Evolutionary conservation across 2,329 filamentous ascomycete genomes (phyloP).

Genomic region (Elsinoe arachidis): DNA sequence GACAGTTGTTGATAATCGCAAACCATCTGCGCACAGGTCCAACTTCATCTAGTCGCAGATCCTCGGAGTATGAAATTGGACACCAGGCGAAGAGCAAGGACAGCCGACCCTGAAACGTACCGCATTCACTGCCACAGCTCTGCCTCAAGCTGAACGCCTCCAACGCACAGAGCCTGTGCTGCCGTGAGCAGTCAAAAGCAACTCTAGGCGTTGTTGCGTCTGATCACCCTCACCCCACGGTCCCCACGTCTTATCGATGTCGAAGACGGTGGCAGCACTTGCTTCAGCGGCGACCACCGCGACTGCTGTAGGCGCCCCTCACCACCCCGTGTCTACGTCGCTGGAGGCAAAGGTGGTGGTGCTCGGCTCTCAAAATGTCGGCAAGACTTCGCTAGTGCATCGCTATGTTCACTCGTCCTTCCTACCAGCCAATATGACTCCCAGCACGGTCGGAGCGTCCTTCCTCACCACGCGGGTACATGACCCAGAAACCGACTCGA

Average conservation of each 20-base stretch:
- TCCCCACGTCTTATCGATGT: neutral
- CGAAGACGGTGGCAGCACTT: slow-evolving; percentile 3
- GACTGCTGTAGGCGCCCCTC: slow-evolving; percentile 1
- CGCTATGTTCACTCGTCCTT: slow-evolving; percentile 67
- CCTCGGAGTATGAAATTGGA: neutral
- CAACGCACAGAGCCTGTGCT: neutral
- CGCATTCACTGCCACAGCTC: slow-evolving; percentile 1
- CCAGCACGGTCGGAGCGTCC: slow-evolving; percentile 43
- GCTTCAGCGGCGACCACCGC: slow-evolving; percentile 8
- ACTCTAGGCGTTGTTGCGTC: neutral
- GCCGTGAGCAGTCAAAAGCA: neutral
- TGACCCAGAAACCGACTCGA: slow-evolving; percentile 75
- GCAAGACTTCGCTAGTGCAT: slow-evolving; percentile 70
- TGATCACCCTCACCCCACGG: neutral
- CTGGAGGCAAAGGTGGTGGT: slow-evolving; percentile 77
- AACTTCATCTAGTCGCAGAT: neutral
- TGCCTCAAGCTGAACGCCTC: slow-evolving; percentile 10
- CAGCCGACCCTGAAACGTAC: slow-evolving; percentile 9
- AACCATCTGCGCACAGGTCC: slow-evolving; percentile 5
- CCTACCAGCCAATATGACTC: slow-evolving; percentile 44
- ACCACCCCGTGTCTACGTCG: slow-evolving; percentile 31
- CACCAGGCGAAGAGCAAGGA: slow-evolving; percentile 4
- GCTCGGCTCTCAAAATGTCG: slow-evolving; percentile 69
- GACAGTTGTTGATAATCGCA: slow-evolving; percentile 9
- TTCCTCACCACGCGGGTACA: slow-evolving; percentile 57